phyloP scores from a whole-genome alignment of 1,284 basidiomycete genomes.

The Sporisorium graminicola region DNA sequence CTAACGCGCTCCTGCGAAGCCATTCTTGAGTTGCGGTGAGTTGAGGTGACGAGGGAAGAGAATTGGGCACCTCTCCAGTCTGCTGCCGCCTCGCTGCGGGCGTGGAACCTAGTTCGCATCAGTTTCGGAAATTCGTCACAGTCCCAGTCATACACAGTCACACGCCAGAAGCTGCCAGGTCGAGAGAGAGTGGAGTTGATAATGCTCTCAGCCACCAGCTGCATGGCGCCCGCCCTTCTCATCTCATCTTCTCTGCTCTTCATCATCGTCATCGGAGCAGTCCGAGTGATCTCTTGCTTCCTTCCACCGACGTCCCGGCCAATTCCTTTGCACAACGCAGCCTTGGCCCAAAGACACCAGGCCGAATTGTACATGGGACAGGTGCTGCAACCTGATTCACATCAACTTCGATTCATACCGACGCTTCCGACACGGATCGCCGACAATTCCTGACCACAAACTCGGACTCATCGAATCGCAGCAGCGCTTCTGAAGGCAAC shows the following conservation, averaged over 20 bases:
- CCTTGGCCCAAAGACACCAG: background rate
- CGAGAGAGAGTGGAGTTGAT: conserved; percentile 21
- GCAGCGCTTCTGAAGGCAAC: background rate
- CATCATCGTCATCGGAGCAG: conserved; percentile 24
- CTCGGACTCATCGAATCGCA: background rate
- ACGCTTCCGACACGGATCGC: background rate
- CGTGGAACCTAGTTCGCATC: background rate
- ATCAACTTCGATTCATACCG: background rate
- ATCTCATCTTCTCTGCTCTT: conserved; percentile 4
- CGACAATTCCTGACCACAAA: background rate
- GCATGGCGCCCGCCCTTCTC: background rate
- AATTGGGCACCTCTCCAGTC: background rate
- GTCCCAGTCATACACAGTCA: conserved; percentile 23
- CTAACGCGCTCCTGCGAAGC: background rate
- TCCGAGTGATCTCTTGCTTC: conserved; percentile 4
- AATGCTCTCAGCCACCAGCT: no score
- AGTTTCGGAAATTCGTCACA: background rate
- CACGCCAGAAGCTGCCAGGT: conserved; percentile 1
- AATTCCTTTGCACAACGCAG: background rate
- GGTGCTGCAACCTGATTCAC: conserved; percentile 1
- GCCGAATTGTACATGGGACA: conserved; percentile 5
- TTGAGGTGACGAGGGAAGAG: background rate
- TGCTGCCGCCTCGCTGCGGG: conserved; percentile 6
- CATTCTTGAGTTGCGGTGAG: no score
- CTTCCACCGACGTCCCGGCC: background rate